Evolutionary conservation across 495 filamentous ascomycete species (phyloP), one percentile per base, ranked within the genome.

Genomic region (Aspergillus avenaceus): DNA sequence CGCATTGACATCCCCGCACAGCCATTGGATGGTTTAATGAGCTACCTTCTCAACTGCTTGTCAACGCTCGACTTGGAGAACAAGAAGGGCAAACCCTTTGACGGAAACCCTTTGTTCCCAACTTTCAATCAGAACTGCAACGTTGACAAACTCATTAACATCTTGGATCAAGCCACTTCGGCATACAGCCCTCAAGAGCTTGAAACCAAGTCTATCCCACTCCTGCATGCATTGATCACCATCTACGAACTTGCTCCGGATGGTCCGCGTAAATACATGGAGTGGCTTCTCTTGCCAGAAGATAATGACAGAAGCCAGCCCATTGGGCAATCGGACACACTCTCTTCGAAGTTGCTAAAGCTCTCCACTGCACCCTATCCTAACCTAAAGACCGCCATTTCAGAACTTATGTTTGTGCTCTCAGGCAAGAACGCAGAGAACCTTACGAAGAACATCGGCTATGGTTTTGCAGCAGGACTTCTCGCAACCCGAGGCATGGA

Each of bases 391-490:
- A 83, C 84, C 27, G 80, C 78, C n/a, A 84, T 96, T 28, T 87
- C 85, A 0, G 77, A 83, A 36, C 74, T 97, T 11, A 80, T 95
- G 50, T 97, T 96, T 61, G 88, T 93, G 37, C 74, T 97, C 21
- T 95, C 88, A 2, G 85, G 83, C 42, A 87, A 84, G 54, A 80
- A 90, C 55, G 80, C 85, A 0, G 76, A 78, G 21, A 84, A 66
- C 24, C 84, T 93, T 44, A 85, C 93, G 0, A 74, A 83, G 31
- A 90, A 91, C 47, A 87, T 95, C 22, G 90, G 93, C 1, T 97
- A 96, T 58, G 93, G 93, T 0, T 96, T 86, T 59, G 93, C 93
- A 2, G 86, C 91, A 1, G 93, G 93, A 2, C 92, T 91, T 59
- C 70, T 98, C 25, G 84, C 90, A 66, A 84, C 85, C 34, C 86